Percentiles rank a stretch among this genome's conserved stretches.
Evolutionary conservation across 179 eudicot species (phyloP).

Genomic region (Beta macrorhiza): DNA sequence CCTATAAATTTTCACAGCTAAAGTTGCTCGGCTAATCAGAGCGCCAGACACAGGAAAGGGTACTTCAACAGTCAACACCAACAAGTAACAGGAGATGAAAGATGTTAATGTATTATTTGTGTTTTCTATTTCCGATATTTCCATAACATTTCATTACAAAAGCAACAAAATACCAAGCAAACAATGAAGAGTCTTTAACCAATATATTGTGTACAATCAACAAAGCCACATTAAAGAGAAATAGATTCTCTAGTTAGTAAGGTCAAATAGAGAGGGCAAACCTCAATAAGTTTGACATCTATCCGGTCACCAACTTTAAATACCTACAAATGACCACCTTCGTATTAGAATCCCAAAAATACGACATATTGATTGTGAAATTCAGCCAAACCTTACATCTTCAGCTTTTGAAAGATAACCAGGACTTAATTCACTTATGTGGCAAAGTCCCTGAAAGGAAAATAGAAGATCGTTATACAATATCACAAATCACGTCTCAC

Average conservation of each 20-base stretch:
- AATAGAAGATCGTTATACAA: constrained; percentile 8
- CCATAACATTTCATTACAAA: neutral
- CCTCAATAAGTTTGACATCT: constrained; percentile 99
- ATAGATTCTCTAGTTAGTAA: neutral
- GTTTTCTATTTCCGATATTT: neutral
- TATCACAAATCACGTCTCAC: neutral
- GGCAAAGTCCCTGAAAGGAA: constrained; percentile 90
- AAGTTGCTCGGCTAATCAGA: neutral
- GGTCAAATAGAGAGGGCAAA: constrained; percentile 23
- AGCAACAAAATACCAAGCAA: neutral
- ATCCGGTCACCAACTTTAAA: constrained; percentile 87
- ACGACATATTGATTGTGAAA: constrained; percentile 4
- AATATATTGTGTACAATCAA: neutral
- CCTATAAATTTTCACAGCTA: neutral
- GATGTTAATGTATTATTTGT: neutral
- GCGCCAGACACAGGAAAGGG: neutral
- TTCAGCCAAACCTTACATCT: constrained; percentile 60
- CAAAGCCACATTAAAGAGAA: neutral
- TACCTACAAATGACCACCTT: constrained; percentile 43
- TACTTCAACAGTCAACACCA: neutral
- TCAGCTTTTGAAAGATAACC: constrained; percentile 85
- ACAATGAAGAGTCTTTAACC: neutral
- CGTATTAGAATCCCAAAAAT: constrained; percentile 14
- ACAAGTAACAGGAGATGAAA: too few relatives aligned
- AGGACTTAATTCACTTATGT: constrained; percentile 90